A percentile compares a stretch with the other conserved stretches of the same genome.
Conservation (phyloP, 2,329 filamentous ascomycete genomes). For the Saccharata proteae region DNA sequence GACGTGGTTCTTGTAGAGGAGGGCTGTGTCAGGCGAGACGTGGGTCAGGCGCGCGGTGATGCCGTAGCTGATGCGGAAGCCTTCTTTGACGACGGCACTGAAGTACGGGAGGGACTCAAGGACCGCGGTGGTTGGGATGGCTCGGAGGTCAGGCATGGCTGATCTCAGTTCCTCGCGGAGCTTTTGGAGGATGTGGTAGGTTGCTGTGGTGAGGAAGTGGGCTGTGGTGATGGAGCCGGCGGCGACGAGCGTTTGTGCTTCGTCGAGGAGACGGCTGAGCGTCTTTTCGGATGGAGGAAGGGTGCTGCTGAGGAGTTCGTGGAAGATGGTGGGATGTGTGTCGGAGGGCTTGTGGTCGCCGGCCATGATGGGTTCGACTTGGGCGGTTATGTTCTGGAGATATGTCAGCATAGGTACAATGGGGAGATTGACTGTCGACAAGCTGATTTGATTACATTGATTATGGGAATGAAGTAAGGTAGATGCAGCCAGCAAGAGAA, state of each 20-base stretch:
- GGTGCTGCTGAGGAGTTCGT: conserved; percentile 17
- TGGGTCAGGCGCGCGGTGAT: conserved; percentile 12
- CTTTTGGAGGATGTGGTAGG: conserved; percentile 21
- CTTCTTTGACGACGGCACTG: conserved; percentile 13
- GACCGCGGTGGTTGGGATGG: not conserved
- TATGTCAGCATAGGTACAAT: no score
- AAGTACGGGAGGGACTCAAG: conserved; percentile 12
- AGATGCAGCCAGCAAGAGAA: no score
- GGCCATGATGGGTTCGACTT: conserved; percentile 1
- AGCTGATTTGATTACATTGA: no score
- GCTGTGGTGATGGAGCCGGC: conserved; percentile 29
- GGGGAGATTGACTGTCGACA: no score
- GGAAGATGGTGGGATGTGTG: conserved; percentile 16
- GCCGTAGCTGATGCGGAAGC: conserved; percentile 13
- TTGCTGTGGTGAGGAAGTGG: conserved; percentile 21
- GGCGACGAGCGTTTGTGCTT: conserved; percentile 15
- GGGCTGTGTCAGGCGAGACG: conserved; percentile 7
- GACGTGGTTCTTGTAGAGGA: conserved; percentile 6
- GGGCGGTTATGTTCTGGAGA: conserved; percentile 1
- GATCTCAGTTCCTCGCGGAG: conserved; percentile 24
- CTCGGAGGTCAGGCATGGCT: not conserved
- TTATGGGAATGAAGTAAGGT: no score
- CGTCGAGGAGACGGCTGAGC: conserved; percentile 10
- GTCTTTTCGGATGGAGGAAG: conserved; percentile 13
- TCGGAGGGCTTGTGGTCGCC: conserved; percentile 1